Evolutionary conservation across 768 basidiomycete genomes (phyloP), one percentile per base, ranked within the genome.

Genomic region (Russula vinacea): DNA sequence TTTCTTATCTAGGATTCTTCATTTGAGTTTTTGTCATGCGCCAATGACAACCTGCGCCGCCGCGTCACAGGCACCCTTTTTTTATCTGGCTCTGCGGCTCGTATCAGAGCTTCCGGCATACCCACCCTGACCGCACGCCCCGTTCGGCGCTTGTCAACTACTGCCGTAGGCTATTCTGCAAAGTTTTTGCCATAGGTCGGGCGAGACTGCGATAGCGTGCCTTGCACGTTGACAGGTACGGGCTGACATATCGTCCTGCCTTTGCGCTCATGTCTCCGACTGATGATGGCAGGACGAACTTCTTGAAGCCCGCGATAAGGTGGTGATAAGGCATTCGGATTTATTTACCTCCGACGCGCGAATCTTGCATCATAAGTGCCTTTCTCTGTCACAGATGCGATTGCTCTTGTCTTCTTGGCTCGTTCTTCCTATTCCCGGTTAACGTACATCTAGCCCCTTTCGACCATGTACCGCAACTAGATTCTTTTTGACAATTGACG

Each of bases 11-110:
- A 58, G 10, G 32, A 1, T 45, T 51, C 33, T 44, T 55, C 51
- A 64, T 56, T 65, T 47, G 51, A 54, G 29, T 54, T 60, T 32
- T 14, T n/a, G 42, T 33, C 22, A 9, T 13, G 8, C 16, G 8
- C 62, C 50, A 40, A 32, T 60, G 40, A 42, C n/a, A 50, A 44
- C 22, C 17, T 44, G 10, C 49, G 40, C 39, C 39, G 40, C 37
- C 16, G 40, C 64, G 64, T 65, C 64, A 65, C 64, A 65, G 64
- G 64, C 42, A 65, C 64, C 19, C 29, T 6, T 26, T 51, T 39
- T 14, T 49, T 44, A 44, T 51, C 56, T 51, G 49, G 13, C 49
- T 45, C 39, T 45, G 33, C 24, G n/a, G 16, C 16, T 33, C 49
- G 32, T 32, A 7, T 37, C n/a, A 8, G 26, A 24, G 37, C 37